Evolutionary conservation across 352 stramenopile species (phyloP).

Genomic region (Globisporangium orthogonon): DNA sequence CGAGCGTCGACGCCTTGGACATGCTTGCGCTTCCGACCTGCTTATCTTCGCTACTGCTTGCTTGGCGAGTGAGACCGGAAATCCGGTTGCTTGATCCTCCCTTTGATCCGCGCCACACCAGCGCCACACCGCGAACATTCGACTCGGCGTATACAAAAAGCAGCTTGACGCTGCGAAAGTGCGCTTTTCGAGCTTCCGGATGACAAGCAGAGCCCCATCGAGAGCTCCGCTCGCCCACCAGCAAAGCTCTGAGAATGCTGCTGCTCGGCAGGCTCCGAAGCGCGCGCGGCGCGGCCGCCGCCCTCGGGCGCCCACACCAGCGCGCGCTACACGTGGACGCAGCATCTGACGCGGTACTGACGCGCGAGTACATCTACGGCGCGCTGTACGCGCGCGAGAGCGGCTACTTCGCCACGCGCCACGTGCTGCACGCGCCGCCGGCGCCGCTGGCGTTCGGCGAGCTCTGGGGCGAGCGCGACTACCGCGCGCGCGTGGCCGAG

Average conservation of each 20-base stretch:
- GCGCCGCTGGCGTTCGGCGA: conserved; percentile 69
- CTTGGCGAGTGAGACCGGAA: too few species aligned
- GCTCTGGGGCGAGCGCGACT: conserved; percentile 70
- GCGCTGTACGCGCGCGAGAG: conserved; percentile 71
- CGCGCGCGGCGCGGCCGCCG: too few species aligned
- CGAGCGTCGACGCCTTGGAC: conserved; percentile 76
- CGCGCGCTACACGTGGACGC: background rate
- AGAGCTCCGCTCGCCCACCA: background rate
- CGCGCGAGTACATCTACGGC: conserved; percentile 80
- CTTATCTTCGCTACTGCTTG: background rate
- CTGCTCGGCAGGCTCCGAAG: too few species aligned
- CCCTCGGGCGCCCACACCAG: background rate
- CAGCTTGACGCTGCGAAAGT: too few species aligned
- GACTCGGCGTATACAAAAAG: too few species aligned
- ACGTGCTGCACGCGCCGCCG: conserved; percentile 64
- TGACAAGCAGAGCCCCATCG: background rate
- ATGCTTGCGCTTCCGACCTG: conserved; percentile 17
- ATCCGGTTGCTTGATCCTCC: too few species aligned
- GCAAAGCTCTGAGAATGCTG: too few species aligned
- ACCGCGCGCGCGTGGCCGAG: conserved; percentile 49
- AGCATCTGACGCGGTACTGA: conserved; percentile 28
- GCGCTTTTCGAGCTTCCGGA: too few species aligned
- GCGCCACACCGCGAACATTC: too few species aligned
- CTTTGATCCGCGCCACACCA: too few species aligned
- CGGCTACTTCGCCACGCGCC: conserved; percentile 83